Conservation (phyloP, 1,284 basidiomycete species). For the Trichosporon sp. region DNA sequence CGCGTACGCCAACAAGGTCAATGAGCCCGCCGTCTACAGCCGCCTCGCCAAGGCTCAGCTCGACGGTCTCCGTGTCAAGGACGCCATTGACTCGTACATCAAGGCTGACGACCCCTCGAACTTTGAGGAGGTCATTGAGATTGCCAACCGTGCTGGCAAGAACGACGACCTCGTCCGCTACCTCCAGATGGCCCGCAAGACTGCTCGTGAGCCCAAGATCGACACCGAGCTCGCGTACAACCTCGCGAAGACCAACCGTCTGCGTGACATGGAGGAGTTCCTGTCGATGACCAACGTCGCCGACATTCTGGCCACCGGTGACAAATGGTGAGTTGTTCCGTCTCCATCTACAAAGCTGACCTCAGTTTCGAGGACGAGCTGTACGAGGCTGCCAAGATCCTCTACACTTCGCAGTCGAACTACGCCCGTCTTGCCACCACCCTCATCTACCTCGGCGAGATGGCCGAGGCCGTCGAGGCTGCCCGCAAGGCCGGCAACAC, state of each 20-base stretch:
- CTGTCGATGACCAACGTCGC: constrained; percentile 98
- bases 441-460: constrained; percentile 96
- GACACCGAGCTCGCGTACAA: constrained; percentile 96
- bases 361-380: constrained; percentile 82
- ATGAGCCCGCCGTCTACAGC: constrained; percentile 95
- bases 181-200: constrained; percentile 99
- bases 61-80: constrained; percentile 96
- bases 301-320: constrained; percentile 89
- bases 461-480: constrained; percentile 96
- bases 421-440: constrained; percentile 98
- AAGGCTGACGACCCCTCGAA: constrained; percentile 96
- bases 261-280: constrained; percentile 99
- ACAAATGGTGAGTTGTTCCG: constrained; percentile 63
- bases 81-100: constrained; percentile 98
- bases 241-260: constrained; percentile 91
- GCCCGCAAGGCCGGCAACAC: constrained; percentile 99
- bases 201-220: constrained; percentile 92
- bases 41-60: constrained; percentile 98
- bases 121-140: constrained; percentile 95
- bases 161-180: constrained; percentile 96
- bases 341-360: not conserved
- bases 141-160: constrained; percentile 91
- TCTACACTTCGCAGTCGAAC: constrained; percentile 96
- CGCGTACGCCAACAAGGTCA: constrained; percentile 95
- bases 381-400: constrained; percentile 91